Evolutionary conservation across 495 filamentous ascomycete species (phyloP), one percentile per base, ranked within the genome.

Genomic region (Aspergillus panamensis): DNA sequence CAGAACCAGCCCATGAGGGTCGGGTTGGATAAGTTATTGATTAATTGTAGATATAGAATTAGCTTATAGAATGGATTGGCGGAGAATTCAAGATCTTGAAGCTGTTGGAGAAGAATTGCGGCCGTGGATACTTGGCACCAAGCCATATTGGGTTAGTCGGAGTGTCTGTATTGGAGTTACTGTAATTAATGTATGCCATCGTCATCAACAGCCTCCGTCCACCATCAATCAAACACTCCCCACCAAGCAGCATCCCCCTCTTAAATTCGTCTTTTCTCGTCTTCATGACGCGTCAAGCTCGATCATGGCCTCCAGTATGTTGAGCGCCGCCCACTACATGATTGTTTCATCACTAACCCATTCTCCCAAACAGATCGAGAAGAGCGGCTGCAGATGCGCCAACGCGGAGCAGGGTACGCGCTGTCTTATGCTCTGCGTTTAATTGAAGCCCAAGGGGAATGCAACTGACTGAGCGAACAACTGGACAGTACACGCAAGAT

Each of bases 1-100:
- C 82, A 87, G 59, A 91, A 83, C 90, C 89, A 92, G 68, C 90
- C 90, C 75, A 75, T 79, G 55, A 53, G 17, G 35, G 29, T 6
- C 16, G 8, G 16, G 10, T 45, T 17, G 25, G 25, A 25, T 19
- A 3, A 17, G 6, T 1, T 45, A 20, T 16, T 10, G 5, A 10
- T 45, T 39, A 39, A 39, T 39, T 39, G 35, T 8, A 5, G 10
- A n/a, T 3, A 2, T 3, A 12, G 3, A 8, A 16, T 10, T 45
- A n/a, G 42, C 6, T 10, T 10, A 20, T 17, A 5, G 9, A 45
- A 19, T 20, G 42, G 8, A n/a, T 16, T 21, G 19, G 16, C 16
- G 42, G 17, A 45, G 16, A 45, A 45, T 39, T 39, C 35, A 39
- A 39, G 35, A 39, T 31, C 12, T 8, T 10, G 47, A 31, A 49